A percentile compares a stretch with the other conserved stretches of the same genome.
Evolutionary conservation across 306 rosid genomes (phyloP).

Genomic region (Vigna reflexopilosa): DNA sequence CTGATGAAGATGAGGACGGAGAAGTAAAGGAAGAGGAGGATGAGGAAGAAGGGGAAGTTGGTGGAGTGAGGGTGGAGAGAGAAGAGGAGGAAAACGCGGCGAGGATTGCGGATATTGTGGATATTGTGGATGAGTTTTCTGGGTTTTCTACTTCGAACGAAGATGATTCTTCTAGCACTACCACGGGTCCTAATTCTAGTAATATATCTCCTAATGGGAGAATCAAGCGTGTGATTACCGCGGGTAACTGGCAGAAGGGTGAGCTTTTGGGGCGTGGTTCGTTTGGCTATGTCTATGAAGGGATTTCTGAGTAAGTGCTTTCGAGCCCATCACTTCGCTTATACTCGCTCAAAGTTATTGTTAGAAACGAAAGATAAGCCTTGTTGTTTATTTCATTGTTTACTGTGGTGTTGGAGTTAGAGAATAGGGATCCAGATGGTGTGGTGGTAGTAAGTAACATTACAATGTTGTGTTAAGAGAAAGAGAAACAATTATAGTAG

Average conservation of each 20-base stretch:
- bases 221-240: conserved; percentile 55
- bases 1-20: conserved; percentile 24
- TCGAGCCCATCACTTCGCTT: conserved; percentile 9
- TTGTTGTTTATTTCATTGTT: conserved; percentile 5
- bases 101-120: conserved; percentile 45
- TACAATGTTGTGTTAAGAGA: background rate
- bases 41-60: conserved; percentile 16
- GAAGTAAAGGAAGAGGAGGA: conserved; percentile 36
- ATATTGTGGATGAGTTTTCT: conserved; percentile 42
- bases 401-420: background rate
- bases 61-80: conserved; percentile 2
- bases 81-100: conserved; percentile 45
- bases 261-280: conserved; percentile 91
- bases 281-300: conserved; percentile 90
- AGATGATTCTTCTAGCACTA: conserved; percentile 80
- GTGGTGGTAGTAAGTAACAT: background rate
- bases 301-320: conserved; percentile 81
- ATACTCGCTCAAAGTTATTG: conserved; percentile 11
- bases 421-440: background rate
- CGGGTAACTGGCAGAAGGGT: conserved; percentile 69
- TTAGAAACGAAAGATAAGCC: background rate
- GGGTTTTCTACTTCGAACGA: conserved; percentile 75
- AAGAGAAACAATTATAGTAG: background rate
- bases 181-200: conserved; percentile 66
- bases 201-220: conserved; percentile 76